Base-by-base conservation (phyloP, 2,329 filamentous ascomycete species). In the Waltergamsia citrina region DNA sequence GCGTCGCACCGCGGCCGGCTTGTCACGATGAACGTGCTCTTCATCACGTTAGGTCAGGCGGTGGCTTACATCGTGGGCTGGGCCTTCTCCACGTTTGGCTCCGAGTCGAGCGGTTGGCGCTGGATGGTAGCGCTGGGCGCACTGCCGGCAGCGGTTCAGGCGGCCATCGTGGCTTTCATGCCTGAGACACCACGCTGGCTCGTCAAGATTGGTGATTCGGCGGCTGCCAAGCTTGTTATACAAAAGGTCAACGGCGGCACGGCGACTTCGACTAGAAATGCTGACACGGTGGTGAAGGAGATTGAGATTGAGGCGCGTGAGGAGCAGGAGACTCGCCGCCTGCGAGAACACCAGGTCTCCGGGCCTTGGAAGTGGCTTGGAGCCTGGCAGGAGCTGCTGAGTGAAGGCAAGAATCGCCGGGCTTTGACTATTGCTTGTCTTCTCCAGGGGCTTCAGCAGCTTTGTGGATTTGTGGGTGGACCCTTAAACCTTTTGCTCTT, bases 101-200 rank as follows among this genome's bases (percentile, higher is more conserved):
- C 60, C 37, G 45, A 53, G 16, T 51, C 49, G 23, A 71, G 69
- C 10, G 85, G 82, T 2, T 96, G 90, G 88, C 69, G 86, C 32
- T 93, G 84, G 79, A 88, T 94, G 74, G 87, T 95, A 1, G 88
- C 88, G 0, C 57, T 95, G 0, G 90, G 88, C 1, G 83, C 83
- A 7, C 41, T 81, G 18, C 90, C 90, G 0, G 88, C 87, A 0
- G 54, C 73, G 0, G 36, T 87, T 4, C 90, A 95, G 53, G 71
- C 75, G 5, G 52, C 67, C 1, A 60, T 93, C 35, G 60, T 95
- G 38, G 46, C 76, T 3, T 65, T 76, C 33, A 81, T 94, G 72
- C 87, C 87, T 0, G 90, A 96, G 58, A 93, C 85, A 10, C 90
- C 90, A 22, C 70, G 90, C 17, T 95, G 85, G 81, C 67, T 95